Percentiles rank a stretch among this genome's conserved stretches.
Evolutionary conservation across 179 eudicot species (phyloP).

Genomic region (Amaranthus tricolor): DNA sequence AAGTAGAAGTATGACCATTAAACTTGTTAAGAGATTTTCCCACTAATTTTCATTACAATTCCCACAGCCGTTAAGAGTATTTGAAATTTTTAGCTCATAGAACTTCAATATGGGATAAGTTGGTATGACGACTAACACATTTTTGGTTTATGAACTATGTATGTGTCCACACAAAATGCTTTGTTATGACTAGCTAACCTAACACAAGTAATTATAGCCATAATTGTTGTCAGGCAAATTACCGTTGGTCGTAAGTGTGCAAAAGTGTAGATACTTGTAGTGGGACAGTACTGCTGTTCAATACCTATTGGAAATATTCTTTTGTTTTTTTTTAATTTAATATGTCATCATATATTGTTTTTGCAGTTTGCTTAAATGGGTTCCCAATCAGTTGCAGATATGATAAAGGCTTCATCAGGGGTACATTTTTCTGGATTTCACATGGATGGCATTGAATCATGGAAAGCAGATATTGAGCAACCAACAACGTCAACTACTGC

Average conservation of each 20-base stretch:
- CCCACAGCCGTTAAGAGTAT: background rate
- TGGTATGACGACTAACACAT: background rate
- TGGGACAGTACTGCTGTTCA: background rate
- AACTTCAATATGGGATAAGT: background rate
- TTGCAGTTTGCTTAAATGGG: slow-evolving; percentile 50
- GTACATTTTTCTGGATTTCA: slow-evolving; percentile 97
- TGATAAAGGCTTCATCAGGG: slow-evolving; percentile 81
- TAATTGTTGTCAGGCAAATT: background rate
- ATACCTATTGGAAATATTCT: background rate
- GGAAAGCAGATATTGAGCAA: slow-evolving; percentile 48
- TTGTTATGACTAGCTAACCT: background rate
- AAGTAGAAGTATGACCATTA: background rate
- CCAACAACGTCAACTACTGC: slow-evolving; percentile 61
- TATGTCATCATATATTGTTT: background rate
- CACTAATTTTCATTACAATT: background rate
- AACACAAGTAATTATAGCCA: background rate
- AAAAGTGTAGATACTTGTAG: background rate
- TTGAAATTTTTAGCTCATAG: background rate
- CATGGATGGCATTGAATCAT: slow-evolving; percentile 50
- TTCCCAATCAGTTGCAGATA: slow-evolving; percentile 68
- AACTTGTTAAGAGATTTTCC: no score
- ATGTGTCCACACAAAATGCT: background rate
- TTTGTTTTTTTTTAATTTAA: background rate
- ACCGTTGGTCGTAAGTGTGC: background rate
- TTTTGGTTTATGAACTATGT: background rate